Conservation (phyloP, 441 rosid genomes). For the Brassica balearica region DNA sequence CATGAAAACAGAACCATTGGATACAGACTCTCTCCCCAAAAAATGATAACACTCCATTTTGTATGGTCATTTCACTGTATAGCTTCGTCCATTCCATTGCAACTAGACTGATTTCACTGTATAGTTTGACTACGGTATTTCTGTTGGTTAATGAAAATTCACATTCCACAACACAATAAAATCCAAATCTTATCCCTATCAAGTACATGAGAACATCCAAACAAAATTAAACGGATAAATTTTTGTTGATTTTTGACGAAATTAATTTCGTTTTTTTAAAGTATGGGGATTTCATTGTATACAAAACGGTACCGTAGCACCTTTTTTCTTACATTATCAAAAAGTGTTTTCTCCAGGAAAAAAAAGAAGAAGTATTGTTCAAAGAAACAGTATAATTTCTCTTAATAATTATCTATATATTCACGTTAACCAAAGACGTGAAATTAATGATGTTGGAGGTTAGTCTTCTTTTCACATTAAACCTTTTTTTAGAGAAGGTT, state of each 20-base stretch:
- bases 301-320: not conserved
- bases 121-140: not conserved
- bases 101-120: not conserved
- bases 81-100: not conserved
- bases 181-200: not conserved
- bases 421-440: not conserved
- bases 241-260: not conserved
- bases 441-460: not conserved
- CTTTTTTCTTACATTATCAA: not conserved
- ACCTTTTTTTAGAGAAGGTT: too few species aligned
- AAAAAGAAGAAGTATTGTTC: not conserved
- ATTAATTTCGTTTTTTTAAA: not conserved
- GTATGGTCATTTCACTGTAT: not conserved
- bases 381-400: not conserved
- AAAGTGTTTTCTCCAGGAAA: not conserved
- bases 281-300: not conserved
- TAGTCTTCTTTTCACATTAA: conserved; percentile 13
- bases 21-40: not conserved
- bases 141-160: conserved; percentile 1
- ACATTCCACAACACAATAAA: not conserved
- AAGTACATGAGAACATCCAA: not conserved
- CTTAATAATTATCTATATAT: not conserved
- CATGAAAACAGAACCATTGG: not conserved
- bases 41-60: not conserved
- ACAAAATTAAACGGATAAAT: not conserved